Base-by-base conservation (phyloP, 2,329 filamentous ascomycete species). In the Cordyceps cateniannulata region DNA sequence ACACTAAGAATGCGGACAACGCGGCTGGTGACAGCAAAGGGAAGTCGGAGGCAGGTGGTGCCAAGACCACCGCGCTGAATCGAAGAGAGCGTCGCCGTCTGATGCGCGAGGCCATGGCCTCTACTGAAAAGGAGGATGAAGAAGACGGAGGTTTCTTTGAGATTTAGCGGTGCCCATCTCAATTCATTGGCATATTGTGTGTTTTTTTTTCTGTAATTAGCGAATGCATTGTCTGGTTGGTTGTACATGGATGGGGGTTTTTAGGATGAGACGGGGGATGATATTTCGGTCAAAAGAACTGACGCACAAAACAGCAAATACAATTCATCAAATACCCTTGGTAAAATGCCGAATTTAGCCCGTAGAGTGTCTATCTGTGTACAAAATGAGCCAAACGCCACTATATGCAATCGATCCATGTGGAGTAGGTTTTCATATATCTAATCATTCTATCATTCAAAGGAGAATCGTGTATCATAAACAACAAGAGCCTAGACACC, bases 111-210 rank as follows among this genome's bases (percentile, higher is more conserved):
- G 62, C 69, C 44, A 64, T 66, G 67, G 68, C 73, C 60, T 65
- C 66, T n/a, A 64, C 69, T n/a, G 71, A 73, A 24, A 71, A 73
- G 47, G 76, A 78, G 25, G 71, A 73, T 20, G 78, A 77, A 10
- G 32, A 35, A 24, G 76, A 79, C 60, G 82, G 78, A 10, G 81
- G 82, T 14, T 87, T 87, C 72, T 86, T 87, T 66, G 82, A 85
- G 66, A 32, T 60, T 22, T 60, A 54, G 16, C 5, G 25, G 14
- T 27, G n/a, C 2, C 24, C 4, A 27, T 54, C 12, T 53, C 12
- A 2, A 18, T 29, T 32, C 18, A 50, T 24, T 12, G 27, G 42
- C 58, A 60, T 60, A 25, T 38, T 25, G 40, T 47, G 49, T 40
- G n/a, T 20, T 54, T 47, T n/a, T 49, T 47, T 60, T 48, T 25